These are phyloP conservation scores for Stachybotrys elegans DNA, from an alignment of 2,329 filamentous ascomycete species.

Conservation along the genomic window DNA sequence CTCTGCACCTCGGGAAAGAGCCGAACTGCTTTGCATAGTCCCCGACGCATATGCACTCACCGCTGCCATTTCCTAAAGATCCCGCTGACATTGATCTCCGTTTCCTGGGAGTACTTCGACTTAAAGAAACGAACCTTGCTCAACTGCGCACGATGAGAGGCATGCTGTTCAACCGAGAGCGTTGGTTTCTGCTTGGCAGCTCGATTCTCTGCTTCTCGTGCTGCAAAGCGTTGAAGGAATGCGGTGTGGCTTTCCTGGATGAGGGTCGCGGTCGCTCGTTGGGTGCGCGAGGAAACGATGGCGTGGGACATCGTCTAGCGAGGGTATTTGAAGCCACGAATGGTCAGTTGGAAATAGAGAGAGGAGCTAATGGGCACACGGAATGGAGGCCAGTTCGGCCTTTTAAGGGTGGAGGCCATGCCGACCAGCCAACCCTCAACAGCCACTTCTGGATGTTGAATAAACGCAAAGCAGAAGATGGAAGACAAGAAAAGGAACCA, in stretches of 20 bases:
- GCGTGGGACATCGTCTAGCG: no score
- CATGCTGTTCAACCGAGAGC: slow-evolving; percentile 14
- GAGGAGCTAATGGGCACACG: background rate
- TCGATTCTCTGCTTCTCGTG: slow-evolving; percentile 5
- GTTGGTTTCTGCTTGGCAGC: slow-evolving; percentile 8
- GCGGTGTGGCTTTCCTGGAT: slow-evolving; percentile 7
- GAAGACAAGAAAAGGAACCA: background rate
- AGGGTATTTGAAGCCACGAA: no score
- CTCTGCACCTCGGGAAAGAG: background rate
- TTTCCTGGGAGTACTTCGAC: slow-evolving; percentile 14
- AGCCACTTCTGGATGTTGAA: background rate
- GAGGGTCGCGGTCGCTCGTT: no score
- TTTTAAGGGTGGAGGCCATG: background rate
- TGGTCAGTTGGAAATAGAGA: background rate
- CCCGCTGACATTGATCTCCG: slow-evolving; percentile 15
- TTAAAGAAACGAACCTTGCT: slow-evolving; percentile 13
- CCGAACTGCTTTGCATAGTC: background rate
- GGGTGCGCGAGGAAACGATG: no score
- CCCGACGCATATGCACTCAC: slow-evolving; percentile 7
- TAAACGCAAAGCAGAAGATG: background rate
- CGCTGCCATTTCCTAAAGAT: slow-evolving; percentile 16
- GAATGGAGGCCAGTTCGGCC: background rate
- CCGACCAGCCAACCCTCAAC: background rate
- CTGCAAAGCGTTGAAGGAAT: slow-evolving; percentile 8
- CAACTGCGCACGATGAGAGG: slow-evolving; percentile 12